Percentiles rank a stretch among this genome's conserved stretches.
Conservation (phyloP, 139 green algal genomes). For the Chlorella sp. region DNA sequence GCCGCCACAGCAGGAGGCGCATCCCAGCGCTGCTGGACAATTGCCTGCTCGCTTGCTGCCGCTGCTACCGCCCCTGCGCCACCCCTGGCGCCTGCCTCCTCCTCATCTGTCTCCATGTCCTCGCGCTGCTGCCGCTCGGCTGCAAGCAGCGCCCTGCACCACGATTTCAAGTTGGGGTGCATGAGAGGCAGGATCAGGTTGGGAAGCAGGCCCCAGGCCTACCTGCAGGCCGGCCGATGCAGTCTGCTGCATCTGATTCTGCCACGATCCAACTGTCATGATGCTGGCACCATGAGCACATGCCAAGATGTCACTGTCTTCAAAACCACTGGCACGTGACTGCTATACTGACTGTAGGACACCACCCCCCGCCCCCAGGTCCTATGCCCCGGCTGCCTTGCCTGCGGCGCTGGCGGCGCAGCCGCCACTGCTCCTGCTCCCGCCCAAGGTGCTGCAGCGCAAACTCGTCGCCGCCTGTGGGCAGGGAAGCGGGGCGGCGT, state of each 20-base stretch:
- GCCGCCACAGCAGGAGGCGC: neutral
- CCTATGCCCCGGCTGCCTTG: neutral
- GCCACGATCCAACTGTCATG: too few species aligned
- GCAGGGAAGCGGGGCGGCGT: neutral
- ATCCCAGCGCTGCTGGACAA: neutral
- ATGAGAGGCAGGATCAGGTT: too few species aligned
- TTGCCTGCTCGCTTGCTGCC: neutral
- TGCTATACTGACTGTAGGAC: too few species aligned
- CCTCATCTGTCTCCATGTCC: neutral
- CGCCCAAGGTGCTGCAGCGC: neutral
- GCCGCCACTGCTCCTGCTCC: constrained; percentile 30
- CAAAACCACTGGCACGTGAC: too few species aligned
- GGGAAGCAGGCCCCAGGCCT: too few species aligned
- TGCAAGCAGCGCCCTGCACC: neutral
- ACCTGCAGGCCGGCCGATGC: neutral
- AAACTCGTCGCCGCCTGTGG: neutral
- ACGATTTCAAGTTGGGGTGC: neutral
- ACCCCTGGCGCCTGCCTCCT: neutral
- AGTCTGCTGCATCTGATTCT: neutral
- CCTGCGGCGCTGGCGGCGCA: constrained; percentile 9
- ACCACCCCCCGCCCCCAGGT: neutral
- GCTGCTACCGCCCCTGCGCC: neutral
- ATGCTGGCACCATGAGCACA: too few species aligned
- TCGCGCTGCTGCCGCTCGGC: neutral
- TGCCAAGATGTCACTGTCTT: too few species aligned